Base-by-base conservation (phyloP, 2,329 filamentous ascomycete species). In the Venturia asperata region DNA sequence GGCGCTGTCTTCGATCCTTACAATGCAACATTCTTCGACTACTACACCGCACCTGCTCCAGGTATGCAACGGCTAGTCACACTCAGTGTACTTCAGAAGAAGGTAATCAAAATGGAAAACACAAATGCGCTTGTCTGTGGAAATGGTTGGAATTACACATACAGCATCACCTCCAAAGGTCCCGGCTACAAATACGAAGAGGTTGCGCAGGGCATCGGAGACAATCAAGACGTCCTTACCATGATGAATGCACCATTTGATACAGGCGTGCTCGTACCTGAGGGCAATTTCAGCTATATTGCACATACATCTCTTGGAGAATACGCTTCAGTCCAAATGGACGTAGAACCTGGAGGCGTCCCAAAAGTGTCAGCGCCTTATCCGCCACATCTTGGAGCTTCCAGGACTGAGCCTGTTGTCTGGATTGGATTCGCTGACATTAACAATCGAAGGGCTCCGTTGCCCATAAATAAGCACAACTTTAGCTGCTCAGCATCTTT, bases 171-270 rank as follows among this genome's bases (percentile, higher is more conserved):
- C 7, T 75, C 76, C 63, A 19, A 70, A 49, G 75, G 70, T 15
- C 75, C 74, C 4, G 75, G 74, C 5, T 77, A 77, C 67, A 73
- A 74, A 63, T 76, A 74, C 61, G 71, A 74, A 9, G 70, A 75
- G 37, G 60, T 74, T 11, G 74, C 72, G 15, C 68, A 67, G 30
- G 67, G 72, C 55, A 69, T 61, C 9, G 60, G 70, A 21, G 17
- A 61, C 41, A 61, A 67, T 10, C 52, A 66, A 3, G 58, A 60
- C 15, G 67, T 69, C n/a, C 66, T 70, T 34, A 61, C 56, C 4
- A 66, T 71, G 6, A 63, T 70, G 6, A 71, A 70, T 10, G 71
- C 74, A 6, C 73, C 74, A 0, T 74, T 76, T 64, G 70, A 71
- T 19, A 64, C 72, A 3, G 70, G 67, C 30, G 49, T 67, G 11